These are phyloP conservation scores for Trichoderma sp. DNA, from an alignment of 2,329 filamentous ascomycete species.

Conservation along the genomic window DNA sequence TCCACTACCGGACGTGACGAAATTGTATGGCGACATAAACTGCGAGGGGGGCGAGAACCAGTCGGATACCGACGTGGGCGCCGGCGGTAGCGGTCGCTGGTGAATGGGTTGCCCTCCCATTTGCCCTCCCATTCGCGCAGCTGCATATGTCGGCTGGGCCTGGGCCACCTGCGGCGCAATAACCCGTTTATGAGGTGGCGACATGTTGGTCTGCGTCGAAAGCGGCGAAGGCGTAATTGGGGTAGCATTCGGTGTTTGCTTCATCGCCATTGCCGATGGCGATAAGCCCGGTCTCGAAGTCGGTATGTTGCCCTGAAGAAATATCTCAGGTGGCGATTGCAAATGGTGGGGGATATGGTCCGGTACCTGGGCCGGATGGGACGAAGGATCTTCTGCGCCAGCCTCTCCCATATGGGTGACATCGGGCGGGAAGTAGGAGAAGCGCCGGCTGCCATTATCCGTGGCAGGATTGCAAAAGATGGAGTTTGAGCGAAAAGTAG, in stretches of 20 bases:
- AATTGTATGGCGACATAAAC: constrained; percentile 56
- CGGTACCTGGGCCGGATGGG: constrained; percentile 37
- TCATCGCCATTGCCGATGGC: constrained; percentile 41
- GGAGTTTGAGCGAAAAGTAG: constrained; percentile 65
- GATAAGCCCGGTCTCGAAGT: constrained; percentile 41
- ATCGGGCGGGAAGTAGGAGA: constrained; percentile 66
- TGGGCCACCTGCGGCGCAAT: constrained; percentile 23
- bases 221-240: constrained; percentile 34
- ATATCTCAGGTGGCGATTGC: constrained; percentile 49
- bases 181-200: constrained; percentile 36
- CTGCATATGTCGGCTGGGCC: constrained; percentile 39
- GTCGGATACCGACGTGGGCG: constrained; percentile 46
- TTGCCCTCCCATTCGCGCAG: constrained; percentile 44
- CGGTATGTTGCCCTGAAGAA: constrained; percentile 37
- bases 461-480: constrained; percentile 63
- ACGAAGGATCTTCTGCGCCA: constrained; percentile 39
- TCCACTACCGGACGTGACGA: constrained; percentile 45
- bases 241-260: constrained; percentile 35
- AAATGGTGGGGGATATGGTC: constrained; percentile 40
- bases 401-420: constrained; percentile 40
- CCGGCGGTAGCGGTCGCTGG: constrained; percentile 47
- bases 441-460: constrained; percentile 57
- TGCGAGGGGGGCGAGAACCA: constrained; percentile 58
- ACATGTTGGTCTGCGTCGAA: constrained; percentile 37
- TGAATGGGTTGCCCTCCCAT: constrained; percentile 39